phyloP scores from a whole-genome alignment of 306 rosid species.

The Acacia acuminata region DNA sequence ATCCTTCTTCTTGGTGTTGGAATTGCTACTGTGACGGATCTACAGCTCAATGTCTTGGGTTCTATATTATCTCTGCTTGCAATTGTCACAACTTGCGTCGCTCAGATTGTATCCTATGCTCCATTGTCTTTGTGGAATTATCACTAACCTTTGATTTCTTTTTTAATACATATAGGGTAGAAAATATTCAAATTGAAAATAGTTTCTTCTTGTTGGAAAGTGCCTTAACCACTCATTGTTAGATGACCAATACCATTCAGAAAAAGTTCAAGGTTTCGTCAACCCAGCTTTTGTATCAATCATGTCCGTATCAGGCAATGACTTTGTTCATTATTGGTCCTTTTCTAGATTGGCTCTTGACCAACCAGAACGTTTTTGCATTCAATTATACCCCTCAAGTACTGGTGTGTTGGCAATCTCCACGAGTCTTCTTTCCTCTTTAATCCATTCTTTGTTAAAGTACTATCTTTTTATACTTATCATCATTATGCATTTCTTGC shows the following conservation, averaged over 20 bases:
- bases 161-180: not conserved
- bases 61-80: conserved; percentile 84
- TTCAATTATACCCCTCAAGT: conserved; percentile 64
- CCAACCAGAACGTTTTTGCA: conserved; percentile 73
- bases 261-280: conserved; percentile 93
- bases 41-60: conserved; percentile 87
- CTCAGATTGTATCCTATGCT: conserved; percentile 91
- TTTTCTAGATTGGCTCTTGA: conserved; percentile 75
- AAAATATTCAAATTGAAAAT: not conserved
- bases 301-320: conserved; percentile 86
- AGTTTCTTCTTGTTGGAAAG: not conserved
- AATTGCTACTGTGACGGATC: conserved; percentile 91
- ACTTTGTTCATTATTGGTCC: conserved; percentile 86
- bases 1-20: conserved; percentile 93
- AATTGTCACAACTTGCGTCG: conserved; percentile 85
- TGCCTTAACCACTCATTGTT: conserved; percentile 59
- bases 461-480: not conserved
- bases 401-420: conserved; percentile 23
- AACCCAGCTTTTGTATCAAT: conserved; percentile 91
- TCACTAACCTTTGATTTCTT: not conserved
- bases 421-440: not conserved
- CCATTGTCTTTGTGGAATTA: not conserved
- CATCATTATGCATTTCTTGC: conserved; percentile 31
- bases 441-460: not conserved
- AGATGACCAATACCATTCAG: conserved; percentile 98